A percentile compares a stretch with the other conserved stretches of the same genome.
These are phyloP conservation scores for Solanum chmielewskii DNA, from an alignment of 257 asterid genomes.

Conservation along the genomic window DNA sequence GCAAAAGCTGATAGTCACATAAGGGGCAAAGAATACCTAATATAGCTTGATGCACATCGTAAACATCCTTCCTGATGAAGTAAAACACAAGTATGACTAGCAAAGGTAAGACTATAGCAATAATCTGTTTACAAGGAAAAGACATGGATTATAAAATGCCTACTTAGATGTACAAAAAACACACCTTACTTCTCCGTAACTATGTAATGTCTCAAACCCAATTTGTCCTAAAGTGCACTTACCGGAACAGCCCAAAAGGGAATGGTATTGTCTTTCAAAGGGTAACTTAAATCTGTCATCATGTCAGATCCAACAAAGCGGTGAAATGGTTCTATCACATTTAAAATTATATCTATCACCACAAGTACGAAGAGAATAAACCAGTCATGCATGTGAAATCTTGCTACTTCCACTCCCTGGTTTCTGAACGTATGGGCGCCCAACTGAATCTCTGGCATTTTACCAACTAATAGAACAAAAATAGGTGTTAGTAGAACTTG, in stretches of 20 bases:
- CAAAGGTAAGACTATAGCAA: constrained; percentile 64
- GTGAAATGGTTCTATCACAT: constrained; percentile 85
- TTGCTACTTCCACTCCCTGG: constrained; percentile 78
- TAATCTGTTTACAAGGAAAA: constrained; percentile 33
- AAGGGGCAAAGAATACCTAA: constrained; percentile 46
- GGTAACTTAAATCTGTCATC: constrained; percentile 89
- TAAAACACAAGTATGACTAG: constrained; percentile 47
- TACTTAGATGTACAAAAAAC: not conserved
- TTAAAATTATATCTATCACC: constrained; percentile 57
- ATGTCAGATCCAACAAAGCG: constrained; percentile 87
- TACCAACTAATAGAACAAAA: constrained; percentile 22
- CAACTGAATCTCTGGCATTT: constrained; percentile 87
- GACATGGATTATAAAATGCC: constrained; percentile 6
- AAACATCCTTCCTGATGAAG: constrained; percentile 61
- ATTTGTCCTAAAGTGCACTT: constrained; percentile 6
- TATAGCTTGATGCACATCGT: constrained; percentile 76
- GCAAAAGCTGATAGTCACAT: not conserved
- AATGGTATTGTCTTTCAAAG: constrained; percentile 65
- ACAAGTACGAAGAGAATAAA: constrained; percentile 72
- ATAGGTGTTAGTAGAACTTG: not conserved
- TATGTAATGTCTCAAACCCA: not conserved
- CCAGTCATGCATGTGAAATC: constrained; percentile 93
- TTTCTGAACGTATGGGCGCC: constrained; percentile 80
- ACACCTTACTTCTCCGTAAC: not conserved
- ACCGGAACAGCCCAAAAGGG: constrained; percentile 97